Percentiles rank a stretch among this genome's conserved stretches.
phyloP scores from a whole-genome alignment of 495 filamentous ascomycete genomes.

The Parathielavia hyrcaniae region DNA sequence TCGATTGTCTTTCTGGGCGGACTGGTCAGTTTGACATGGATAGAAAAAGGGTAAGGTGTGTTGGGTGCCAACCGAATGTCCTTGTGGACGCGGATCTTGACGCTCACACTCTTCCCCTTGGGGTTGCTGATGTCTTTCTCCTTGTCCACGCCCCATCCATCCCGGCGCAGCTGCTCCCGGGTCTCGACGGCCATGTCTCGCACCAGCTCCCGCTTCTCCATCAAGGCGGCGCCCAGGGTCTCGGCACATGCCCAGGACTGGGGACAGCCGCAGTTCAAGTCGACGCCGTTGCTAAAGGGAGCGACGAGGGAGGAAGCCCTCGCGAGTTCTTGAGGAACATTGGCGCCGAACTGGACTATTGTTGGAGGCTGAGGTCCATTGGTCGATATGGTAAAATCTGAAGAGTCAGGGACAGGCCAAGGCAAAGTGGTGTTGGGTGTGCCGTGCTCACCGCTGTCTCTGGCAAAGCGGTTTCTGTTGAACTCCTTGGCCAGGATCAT shows the following conservation, averaged over 20 bases:
- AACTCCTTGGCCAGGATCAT: conserved; percentile 71
- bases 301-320: conserved; percentile 54
- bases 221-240: conserved; percentile 56
- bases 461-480: conserved; percentile 51
- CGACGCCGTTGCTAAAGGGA: conserved; percentile 55
- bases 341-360: conserved; percentile 58
- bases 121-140: conserved; percentile 31
- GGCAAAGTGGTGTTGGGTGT: background rate
- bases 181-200: conserved; percentile 52
- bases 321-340: conserved; percentile 50
- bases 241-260: conserved; percentile 62
- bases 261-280: conserved; percentile 65
- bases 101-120: conserved; percentile 47
- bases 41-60: background rate
- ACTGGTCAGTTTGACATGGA: background rate
- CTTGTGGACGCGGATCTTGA: conserved; percentile 60
- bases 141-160: conserved; percentile 41
- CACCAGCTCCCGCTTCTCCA: conserved; percentile 54
- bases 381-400: conserved; percentile 37
- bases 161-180: conserved; percentile 37
- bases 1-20: conserved; percentile 39
- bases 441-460: conserved; percentile 48
- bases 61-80: conserved; percentile 42
- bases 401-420: conserved; percentile 1
- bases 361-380: conserved; percentile 48